Conservation (phyloP, 306 rosid species). For the Quillaja saponaria region DNA sequence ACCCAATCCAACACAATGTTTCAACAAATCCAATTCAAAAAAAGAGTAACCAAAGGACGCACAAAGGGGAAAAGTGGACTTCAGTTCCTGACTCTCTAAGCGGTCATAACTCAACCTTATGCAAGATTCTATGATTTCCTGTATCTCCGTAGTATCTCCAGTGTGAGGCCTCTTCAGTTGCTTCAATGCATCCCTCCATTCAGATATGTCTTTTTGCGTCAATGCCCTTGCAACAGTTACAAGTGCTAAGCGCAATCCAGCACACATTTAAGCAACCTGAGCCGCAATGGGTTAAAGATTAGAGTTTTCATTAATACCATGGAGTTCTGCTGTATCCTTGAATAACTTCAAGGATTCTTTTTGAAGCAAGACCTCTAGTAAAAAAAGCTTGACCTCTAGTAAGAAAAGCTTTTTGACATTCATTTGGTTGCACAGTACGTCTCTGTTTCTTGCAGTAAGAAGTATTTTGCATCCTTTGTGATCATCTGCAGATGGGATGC, state of each 20-base stretch:
- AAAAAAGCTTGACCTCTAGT: too few species aligned
- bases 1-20: constrained; percentile 1
- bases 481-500: neutral
- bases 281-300: neutral
- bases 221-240: constrained; percentile 4
- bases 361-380: neutral
- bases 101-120: neutral
- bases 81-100: too few species aligned
- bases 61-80: neutral
- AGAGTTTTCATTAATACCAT: neutral
- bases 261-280: constrained; percentile 1
- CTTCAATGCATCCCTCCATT: neutral
- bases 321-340: neutral
- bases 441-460: neutral
- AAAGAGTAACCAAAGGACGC: neutral
- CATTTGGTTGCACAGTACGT: neutral
- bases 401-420: neutral
- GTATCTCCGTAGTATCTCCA: neutral
- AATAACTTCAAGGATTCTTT: constrained; percentile 1
- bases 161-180: neutral
- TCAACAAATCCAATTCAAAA: neutral
- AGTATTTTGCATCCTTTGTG: neutral
- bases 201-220: neutral
- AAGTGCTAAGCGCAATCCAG: neutral
- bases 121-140: neutral